These are phyloP conservation scores for Pezicula carpinea DNA, from an alignment of 2,329 filamentous ascomycete genomes.

Conservation along the genomic window DNA sequence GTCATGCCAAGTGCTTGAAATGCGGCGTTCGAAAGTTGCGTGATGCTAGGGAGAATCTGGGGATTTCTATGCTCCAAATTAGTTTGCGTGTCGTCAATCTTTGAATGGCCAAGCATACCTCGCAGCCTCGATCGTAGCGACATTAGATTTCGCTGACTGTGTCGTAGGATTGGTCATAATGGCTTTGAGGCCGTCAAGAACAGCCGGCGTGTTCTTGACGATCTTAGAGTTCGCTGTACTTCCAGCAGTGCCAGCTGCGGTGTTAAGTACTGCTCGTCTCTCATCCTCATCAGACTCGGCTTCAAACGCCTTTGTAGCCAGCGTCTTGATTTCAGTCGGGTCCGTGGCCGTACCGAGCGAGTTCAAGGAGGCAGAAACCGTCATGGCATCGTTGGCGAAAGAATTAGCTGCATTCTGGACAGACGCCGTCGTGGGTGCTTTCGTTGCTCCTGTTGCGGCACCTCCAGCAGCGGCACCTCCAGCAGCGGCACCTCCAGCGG, in stretches of 20 bases:
- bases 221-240: conserved; percentile 18
- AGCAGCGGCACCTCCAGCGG: no score
- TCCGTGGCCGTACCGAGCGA: conserved; percentile 11
- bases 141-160: conserved; percentile 5
- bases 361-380: conserved; percentile 20
- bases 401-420: conserved; percentile 15
- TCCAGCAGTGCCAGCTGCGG: conserved; percentile 18
- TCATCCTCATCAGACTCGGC: conserved; percentile 22
- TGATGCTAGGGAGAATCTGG: conserved; percentile 24
- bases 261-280: conserved; percentile 15
- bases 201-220: conserved; percentile 20
- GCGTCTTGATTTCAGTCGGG: conserved; percentile 10
- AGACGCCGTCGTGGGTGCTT: conserved; percentile 1
- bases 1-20: conserved; percentile 12
- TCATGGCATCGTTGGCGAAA: conserved; percentile 22
- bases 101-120: conserved; percentile 8
- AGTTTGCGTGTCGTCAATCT: not conserved
- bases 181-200: conserved; percentile 15
- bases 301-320: conserved; percentile 17
- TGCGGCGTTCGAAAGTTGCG: conserved; percentile 20
- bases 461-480: no score
- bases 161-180: conserved; percentile 16
- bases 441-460: no score
- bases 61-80: conserved; percentile 15
- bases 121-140: conserved; percentile 11